Evolutionary conservation across 129 eudicot species (phyloP).

Genomic region (Pulicaria dysenterica): DNA sequence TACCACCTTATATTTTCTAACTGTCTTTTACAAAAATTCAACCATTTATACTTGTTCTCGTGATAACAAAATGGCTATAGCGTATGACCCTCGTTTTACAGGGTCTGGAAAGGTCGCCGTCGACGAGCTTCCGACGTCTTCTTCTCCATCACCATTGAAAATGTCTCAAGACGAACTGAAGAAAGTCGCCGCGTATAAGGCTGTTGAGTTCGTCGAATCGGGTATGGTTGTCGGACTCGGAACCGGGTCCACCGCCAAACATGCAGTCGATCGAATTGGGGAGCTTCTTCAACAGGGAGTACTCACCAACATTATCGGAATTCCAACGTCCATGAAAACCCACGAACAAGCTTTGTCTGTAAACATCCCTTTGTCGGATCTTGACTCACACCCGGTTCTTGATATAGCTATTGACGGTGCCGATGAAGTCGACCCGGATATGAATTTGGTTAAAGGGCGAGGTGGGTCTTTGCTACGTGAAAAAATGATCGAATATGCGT

Average conservation of each 20-base stretch:
- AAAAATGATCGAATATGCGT: slow-evolving; percentile 83
- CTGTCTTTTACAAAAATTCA: slow-evolving; percentile 5
- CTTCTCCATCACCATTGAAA: slow-evolving; percentile 32
- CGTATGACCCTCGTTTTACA: slow-evolving; percentile 25
- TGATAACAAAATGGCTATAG: slow-evolving; percentile 26
- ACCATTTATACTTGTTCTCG: background rate
- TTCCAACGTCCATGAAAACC: slow-evolving; percentile 75
- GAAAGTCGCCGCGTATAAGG: slow-evolving; percentile 79
- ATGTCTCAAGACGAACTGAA: slow-evolving; percentile 80
- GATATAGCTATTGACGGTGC: slow-evolving; percentile 92
- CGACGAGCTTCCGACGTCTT: slow-evolving; percentile 22
- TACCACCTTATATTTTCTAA: slow-evolving; percentile 20
- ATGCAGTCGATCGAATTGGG: slow-evolving; percentile 75
- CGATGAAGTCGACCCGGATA: slow-evolving; percentile 76
- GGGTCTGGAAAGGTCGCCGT: background rate
- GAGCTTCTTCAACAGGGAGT: slow-evolving; percentile 62
- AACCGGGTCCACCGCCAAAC: slow-evolving; percentile 87
- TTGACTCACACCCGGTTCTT: slow-evolving; percentile 67
- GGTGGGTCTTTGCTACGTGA: slow-evolving; percentile 84
- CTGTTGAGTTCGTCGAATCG: slow-evolving; percentile 76
- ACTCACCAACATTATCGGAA: slow-evolving; percentile 62
- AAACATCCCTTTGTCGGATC: slow-evolving; percentile 73
- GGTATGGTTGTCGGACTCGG: slow-evolving; percentile 95
- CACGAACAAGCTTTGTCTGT: slow-evolving; percentile 66
- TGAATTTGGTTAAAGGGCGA: slow-evolving; percentile 88